Conservation (phyloP, 2,329 filamentous ascomycete genomes). For the Arthrobotrys megalospora region DNA sequence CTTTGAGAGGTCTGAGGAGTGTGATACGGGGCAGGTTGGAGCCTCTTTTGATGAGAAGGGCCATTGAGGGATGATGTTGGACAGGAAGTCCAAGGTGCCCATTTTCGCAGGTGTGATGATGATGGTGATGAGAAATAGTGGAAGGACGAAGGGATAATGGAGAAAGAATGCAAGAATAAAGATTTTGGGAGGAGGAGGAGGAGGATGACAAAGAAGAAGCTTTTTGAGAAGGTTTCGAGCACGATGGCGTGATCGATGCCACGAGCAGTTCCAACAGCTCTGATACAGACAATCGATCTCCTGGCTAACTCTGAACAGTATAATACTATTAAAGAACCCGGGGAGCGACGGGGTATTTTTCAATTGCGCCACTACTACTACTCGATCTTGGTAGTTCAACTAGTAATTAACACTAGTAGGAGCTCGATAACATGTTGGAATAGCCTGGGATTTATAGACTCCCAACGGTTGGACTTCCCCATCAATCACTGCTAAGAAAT, state of each 20-base stretch:
- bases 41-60: conserved; percentile 26
- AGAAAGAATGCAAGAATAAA: background rate
- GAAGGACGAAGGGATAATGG: background rate
- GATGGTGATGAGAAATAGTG: background rate
- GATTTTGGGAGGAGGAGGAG: background rate
- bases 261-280: conserved; percentile 29
- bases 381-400: background rate
- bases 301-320: background rate
- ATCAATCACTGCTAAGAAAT: background rate
- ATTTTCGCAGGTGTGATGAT: conserved; percentile 16
- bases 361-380: background rate
- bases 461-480: background rate
- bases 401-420: background rate
- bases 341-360: background rate
- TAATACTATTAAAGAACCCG: background rate
- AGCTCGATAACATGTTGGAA: conserved; percentile 6
- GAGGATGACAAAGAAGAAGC: conserved; percentile 18
- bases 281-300: background rate
- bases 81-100: conserved; percentile 49
- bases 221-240: conserved; percentile 35
- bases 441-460: background rate
- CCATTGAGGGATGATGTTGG: conserved; percentile 48
- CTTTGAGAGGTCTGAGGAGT: conserved; percentile 18
- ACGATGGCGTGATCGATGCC: conserved; percentile 49
- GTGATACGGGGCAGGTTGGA: conserved; percentile 8